Evolutionary conservation across 345 rosid genomes (phyloP).

Genomic region (Arabidopsis thaliana): DNA sequence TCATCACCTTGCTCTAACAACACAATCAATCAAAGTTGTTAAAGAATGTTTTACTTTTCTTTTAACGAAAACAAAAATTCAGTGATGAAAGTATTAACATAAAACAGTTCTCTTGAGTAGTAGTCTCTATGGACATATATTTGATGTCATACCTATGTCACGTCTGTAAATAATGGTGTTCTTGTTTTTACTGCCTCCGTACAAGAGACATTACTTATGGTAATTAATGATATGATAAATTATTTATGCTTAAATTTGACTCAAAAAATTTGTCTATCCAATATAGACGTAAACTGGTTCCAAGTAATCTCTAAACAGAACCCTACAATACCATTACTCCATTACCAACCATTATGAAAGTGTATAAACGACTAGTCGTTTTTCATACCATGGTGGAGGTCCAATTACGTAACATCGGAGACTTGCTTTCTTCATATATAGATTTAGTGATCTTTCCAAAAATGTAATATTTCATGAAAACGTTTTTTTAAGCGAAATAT

Average conservation of each 20-base stretch:
- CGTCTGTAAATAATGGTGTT: background rate
- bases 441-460: background rate
- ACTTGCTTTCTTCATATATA: background rate
- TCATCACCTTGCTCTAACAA: conserved; percentile 49
- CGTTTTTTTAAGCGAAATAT: background rate
- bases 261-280: background rate
- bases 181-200: background rate
- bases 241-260: background rate
- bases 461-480: background rate
- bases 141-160: background rate
- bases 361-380: background rate
- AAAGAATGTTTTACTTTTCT: background rate
- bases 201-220: background rate
- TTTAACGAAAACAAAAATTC: too few species aligned
- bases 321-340: background rate
- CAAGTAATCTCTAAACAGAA: background rate
- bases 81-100: background rate
- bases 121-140: background rate
- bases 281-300: background rate
- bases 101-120: background rate
- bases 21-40: background rate
- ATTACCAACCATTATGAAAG: conserved; percentile 5
- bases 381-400: background rate
- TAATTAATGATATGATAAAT: background rate
- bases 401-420: background rate